Evolutionary conservation across 2,329 filamentous ascomycete species (phyloP), one percentile per base, ranked within the genome.

Genomic region (Elsinoe batatas): DNA sequence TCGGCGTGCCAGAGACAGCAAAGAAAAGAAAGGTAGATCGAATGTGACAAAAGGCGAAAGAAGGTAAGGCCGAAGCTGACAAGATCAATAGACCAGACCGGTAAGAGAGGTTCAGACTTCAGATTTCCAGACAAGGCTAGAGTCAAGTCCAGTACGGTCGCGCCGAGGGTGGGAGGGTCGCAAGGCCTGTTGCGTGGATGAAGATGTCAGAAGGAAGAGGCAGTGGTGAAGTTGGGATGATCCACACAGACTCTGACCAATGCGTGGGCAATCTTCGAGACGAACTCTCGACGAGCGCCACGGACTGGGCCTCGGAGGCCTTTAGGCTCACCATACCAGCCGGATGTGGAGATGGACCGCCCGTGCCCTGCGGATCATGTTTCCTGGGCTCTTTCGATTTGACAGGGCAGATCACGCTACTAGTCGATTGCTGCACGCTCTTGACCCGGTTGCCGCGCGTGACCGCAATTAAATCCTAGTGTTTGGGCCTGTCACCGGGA

Each of bases 301-400:
- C 33, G 47, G 47, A 33, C 38, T 51, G 47, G 47, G 47, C 47
- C 47, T 51, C 47, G 35, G 47, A 51, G 32, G 47, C 26, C 47
- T 35, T 51, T 51, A 51, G 47, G 47, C 47, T 51, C 33, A 51
- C 47, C 47, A 51, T 51, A 51, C 47, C 47, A 51, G 47, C 47
- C 47, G 47, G 18, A 51, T 51, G 47, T 51, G 47, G 47, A 51
- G 47, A 51, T 51, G 47, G 47, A 26, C 32, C 17, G 32, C 36
- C 47, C 32, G 47, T 51, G 47, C 47, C 35, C 47, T 32, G 33
- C 47, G 32, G 47, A 36, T 35, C 47, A 51, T 33, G 47, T 15
- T 26, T 33, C 47, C 32, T 36, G 15, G 30, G 11, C 17, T 37
- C 17, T 37, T 15, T 33, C 38, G 32, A 51, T 51, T 51, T 51